Evolutionary conservation across 1,139 yeast genomes (phyloP).

Genomic region (Candida glucosophila): DNA sequence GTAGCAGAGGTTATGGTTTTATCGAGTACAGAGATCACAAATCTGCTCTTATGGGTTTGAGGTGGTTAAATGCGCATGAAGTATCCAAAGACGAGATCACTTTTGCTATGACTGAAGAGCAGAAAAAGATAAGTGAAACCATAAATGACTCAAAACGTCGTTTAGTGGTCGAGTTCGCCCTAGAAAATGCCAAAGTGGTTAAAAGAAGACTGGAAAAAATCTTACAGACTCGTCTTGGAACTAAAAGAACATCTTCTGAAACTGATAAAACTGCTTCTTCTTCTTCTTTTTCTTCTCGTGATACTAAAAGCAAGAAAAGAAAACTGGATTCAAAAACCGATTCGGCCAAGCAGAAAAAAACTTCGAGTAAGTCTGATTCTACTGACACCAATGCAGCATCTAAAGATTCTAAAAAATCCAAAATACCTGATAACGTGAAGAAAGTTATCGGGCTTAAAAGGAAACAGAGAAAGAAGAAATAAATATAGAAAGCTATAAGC

Average conservation of each 20-base stretch:
- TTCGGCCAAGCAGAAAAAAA: too few species aligned
- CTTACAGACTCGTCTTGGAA: constrained; percentile 33
- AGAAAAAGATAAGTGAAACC: constrained; percentile 42
- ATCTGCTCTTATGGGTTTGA: constrained; percentile 87
- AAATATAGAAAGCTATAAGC: constrained; percentile 1
- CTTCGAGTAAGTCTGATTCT: too few species aligned
- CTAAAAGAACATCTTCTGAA: constrained; percentile 7
- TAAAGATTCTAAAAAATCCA: neutral
- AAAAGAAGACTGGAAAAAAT: constrained; percentile 78
- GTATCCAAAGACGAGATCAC: constrained; percentile 63
- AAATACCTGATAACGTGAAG: constrained; percentile 37
- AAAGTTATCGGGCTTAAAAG: constrained; percentile 63
- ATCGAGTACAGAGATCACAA: constrained; percentile 89
- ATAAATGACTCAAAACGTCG: constrained; percentile 60
- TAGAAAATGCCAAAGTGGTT: constrained; percentile 89
- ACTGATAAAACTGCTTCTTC: constrained; percentile 9
- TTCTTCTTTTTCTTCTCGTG: too few species aligned
- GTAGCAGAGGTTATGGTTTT: constrained; percentile 97
- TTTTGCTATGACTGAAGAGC: constrained; percentile 68
- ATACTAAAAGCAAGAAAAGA: constrained; percentile 16
- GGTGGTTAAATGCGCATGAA: constrained; percentile 95
- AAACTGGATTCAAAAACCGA: neutral
- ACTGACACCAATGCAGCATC: too few species aligned
- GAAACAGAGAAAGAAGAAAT: constrained; percentile 47
- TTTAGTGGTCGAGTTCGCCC: constrained; percentile 88